These are phyloP conservation scores for Fusarium drepaniforme DNA, from an alignment of 2,329 filamentous ascomycete genomes.

Conservation along the genomic window DNA sequence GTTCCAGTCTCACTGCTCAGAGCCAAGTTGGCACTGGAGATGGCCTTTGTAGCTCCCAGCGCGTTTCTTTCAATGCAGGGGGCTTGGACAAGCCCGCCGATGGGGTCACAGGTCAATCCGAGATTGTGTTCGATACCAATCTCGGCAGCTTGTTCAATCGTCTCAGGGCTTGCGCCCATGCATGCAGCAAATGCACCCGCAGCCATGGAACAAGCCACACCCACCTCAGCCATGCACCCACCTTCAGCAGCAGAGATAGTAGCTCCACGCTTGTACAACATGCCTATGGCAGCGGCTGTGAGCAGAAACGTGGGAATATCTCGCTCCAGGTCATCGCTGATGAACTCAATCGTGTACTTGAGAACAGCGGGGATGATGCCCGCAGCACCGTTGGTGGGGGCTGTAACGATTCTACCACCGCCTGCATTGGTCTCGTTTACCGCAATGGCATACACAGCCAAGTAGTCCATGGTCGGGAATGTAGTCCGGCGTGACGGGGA, in stretches of 20 bases:
- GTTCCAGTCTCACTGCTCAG: constrained; percentile 59
- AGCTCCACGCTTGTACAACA: constrained; percentile 66
- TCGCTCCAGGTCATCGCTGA: constrained; percentile 63
- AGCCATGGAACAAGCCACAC: constrained; percentile 65
- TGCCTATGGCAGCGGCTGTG: constrained; percentile 62
- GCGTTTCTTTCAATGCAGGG: constrained; percentile 66
- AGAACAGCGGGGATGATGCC: constrained; percentile 64
- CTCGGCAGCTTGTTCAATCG: constrained; percentile 63
- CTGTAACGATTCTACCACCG: constrained; percentile 63
- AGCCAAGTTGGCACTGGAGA: constrained; percentile 63
- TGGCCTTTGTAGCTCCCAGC: constrained; percentile 63
- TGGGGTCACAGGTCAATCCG: constrained; percentile 63
- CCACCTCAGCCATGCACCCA: constrained; percentile 66
- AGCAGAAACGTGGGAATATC: constrained; percentile 63
- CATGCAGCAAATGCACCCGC: constrained; percentile 63
- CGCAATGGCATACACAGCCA: constrained; percentile 63
- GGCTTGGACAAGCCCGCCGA: constrained; percentile 63
- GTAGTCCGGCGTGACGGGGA: constrained; percentile 60
- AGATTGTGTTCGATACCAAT: constrained; percentile 67
- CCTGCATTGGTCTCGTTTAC: constrained; percentile 67
- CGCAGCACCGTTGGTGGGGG: constrained; percentile 63
- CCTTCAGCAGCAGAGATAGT: constrained; percentile 65
- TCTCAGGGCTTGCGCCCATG: constrained; percentile 64
- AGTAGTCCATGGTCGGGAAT: constrained; percentile 63
- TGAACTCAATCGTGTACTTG: constrained; percentile 63